These are phyloP conservation scores for Paracamarosporium sp. DNA, from an alignment of 2,329 filamentous ascomycete species.

Conservation along the genomic window DNA sequence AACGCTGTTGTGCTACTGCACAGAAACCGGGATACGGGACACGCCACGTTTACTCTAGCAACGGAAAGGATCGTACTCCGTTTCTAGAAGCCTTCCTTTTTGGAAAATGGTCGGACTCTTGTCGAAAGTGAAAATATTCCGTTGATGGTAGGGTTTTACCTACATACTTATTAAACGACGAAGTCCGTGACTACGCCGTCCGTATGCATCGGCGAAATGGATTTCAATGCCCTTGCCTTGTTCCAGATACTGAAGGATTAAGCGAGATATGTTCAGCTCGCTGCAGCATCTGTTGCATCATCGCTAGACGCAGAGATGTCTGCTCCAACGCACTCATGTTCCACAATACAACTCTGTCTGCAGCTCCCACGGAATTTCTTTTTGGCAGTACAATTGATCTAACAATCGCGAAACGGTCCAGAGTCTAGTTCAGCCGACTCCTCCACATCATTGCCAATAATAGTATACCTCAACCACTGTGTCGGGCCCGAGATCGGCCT, in stretches of 20 bases:
- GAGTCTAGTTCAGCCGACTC: neutral
- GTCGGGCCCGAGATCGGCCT: neutral
- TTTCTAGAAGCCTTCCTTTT: slow-evolving; percentile 1
- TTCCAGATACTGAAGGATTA: neutral
- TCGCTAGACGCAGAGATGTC: neutral
- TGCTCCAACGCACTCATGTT: too few relatives aligned
- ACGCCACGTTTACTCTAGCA: neutral
- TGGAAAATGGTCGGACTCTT: neutral
- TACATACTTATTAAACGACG: neutral
- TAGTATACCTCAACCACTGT: neutral
- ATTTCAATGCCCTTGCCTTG: too few relatives aligned
- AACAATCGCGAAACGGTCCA: neutral
- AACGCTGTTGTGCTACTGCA: neutral
- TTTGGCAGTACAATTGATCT: neutral
- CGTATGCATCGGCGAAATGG: neutral
- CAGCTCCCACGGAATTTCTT: neutral
- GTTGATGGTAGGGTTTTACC: neutral
- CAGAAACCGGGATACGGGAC: neutral
- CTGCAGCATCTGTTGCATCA: neutral
- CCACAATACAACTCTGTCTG: neutral
- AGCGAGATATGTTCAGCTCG: neutral
- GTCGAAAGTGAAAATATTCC: neutral
- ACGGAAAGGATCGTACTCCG: neutral
- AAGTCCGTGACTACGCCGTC: slow-evolving; percentile 1
- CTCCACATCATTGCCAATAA: neutral